Evolutionary conservation across 495 filamentous ascomycete genomes (phyloP).

Genomic region (Annulohypoxylon maeteangense): DNA sequence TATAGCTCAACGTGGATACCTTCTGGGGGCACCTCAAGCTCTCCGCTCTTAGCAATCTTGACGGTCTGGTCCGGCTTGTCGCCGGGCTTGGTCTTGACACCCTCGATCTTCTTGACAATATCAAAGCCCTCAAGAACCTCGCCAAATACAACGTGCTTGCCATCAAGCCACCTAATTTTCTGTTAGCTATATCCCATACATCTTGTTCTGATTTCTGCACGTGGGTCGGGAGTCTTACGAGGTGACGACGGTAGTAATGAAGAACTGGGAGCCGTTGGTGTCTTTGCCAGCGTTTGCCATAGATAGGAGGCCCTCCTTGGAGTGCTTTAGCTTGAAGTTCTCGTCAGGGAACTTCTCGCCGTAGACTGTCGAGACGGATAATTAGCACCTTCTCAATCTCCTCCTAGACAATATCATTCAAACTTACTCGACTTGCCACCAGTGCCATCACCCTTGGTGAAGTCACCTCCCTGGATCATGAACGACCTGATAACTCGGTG

Average conservation of each 20-base stretch:
- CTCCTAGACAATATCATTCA: slow-evolving; percentile 11
- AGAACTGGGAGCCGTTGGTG: slow-evolving; percentile 99
- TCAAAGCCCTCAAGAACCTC: slow-evolving; percentile 94
- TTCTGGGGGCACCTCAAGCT: slow-evolving; percentile 88
- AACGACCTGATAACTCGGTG: slow-evolving; percentile 98
- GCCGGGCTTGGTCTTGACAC: slow-evolving; percentile 71
- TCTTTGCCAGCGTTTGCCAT: slow-evolving; percentile 99
- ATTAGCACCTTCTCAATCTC: slow-evolving; percentile 18
- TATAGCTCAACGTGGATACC: slow-evolving; percentile 98
- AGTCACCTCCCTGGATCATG: slow-evolving; percentile 99
- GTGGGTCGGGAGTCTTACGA: slow-evolving; percentile 63
- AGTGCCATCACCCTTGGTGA: slow-evolving; percentile 94
- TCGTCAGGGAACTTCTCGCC: slow-evolving; percentile 95
- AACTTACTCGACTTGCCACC: slow-evolving; percentile 89
- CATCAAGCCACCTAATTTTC: slow-evolving; percentile 79
- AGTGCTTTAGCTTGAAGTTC: slow-evolving; percentile 99
- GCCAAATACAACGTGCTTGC: slow-evolving; percentile 89
- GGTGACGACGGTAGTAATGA: slow-evolving; percentile 89
- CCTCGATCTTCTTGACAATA: slow-evolving; percentile 88
- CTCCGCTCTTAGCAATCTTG: slow-evolving; percentile 95
- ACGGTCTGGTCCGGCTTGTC: slow-evolving; percentile 81
- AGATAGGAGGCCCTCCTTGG: slow-evolving; percentile 70
- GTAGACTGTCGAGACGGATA: slow-evolving; percentile 68
- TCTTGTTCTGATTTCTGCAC: not conserved
- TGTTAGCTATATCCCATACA: slow-evolving; percentile 29